phyloP scores from a whole-genome alignment of 768 basidiomycete species.

The Serendipita sp. region DNA sequence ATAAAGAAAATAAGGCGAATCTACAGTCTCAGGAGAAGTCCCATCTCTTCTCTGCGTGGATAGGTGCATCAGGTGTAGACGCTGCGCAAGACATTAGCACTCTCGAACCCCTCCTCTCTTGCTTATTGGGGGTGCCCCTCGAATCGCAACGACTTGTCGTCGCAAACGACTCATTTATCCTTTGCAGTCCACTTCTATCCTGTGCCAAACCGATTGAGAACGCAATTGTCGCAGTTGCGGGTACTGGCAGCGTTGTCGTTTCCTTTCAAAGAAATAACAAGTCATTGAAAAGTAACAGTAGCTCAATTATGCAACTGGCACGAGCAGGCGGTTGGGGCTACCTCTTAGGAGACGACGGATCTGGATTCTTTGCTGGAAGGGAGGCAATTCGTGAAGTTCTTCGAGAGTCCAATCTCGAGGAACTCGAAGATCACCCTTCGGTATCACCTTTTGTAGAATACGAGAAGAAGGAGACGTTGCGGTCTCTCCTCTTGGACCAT shows the following conservation, averaged over 20 bases:
- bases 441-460: not conserved
- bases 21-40: too few species aligned
- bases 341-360: conserved; percentile 73
- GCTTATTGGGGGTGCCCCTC: conserved; percentile 39
- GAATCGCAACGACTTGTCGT: conserved; percentile 38
- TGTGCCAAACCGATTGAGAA: conserved; percentile 35
- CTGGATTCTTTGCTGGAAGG: conserved; percentile 64
- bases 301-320: conserved; percentile 41
- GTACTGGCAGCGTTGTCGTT: conserved; percentile 67
- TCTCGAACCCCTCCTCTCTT: conserved; percentile 38
- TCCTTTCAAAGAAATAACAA: conserved; percentile 32
- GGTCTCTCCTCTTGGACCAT: conserved; percentile 11
- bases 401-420: conserved; percentile 6
- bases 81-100: conserved; percentile 44
- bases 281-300: not conserved
- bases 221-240: conserved; percentile 60
- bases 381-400: conserved; percentile 53
- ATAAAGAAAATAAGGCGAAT: not conserved
- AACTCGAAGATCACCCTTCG: not conserved
- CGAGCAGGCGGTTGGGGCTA: conserved; percentile 72
- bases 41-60: conserved; percentile 52
- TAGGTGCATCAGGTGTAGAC: conserved; percentile 73
- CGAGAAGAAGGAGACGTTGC: not conserved
- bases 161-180: conserved; percentile 71
- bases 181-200: conserved; percentile 60